phyloP scores from a whole-genome alignment of 148 eudicot genomes.

The Hydrangea macrophylla region DNA sequence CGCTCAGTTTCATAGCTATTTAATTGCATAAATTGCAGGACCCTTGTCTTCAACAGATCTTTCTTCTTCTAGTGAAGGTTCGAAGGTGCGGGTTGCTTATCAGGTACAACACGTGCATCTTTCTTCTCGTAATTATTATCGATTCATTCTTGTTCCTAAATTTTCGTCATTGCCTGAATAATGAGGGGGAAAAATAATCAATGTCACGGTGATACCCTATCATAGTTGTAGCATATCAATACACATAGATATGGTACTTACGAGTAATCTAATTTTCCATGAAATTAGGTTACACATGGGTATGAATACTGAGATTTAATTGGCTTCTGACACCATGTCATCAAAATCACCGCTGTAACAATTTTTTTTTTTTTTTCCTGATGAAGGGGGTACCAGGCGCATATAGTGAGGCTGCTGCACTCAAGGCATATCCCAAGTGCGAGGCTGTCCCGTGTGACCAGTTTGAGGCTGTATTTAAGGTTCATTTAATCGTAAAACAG shows the following conservation, averaged over 20 bases:
- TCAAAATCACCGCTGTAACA: no score
- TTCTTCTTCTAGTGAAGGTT: conserved; percentile 25
- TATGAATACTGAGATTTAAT: no score
- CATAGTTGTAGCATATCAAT: no score
- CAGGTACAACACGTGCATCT: conserved; percentile 35
- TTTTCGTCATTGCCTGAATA: no score
- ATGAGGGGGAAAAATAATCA: no score
- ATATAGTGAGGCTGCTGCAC: conserved; percentile 58
- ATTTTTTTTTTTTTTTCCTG: conserved; percentile 8
- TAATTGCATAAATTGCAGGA: conserved; percentile 28
- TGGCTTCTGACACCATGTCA: no score
- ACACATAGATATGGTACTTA: no score
- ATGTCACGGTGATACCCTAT: no score
- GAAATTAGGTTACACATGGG: no score
- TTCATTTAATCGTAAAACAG: conserved; percentile 8
- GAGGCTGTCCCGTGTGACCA: conserved; percentile 60
- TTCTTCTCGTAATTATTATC: background rate
- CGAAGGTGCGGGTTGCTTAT: conserved; percentile 50
- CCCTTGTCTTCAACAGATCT: conserved; percentile 39
- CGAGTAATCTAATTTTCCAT: no score
- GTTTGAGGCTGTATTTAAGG: conserved; percentile 59
- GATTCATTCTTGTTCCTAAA: conserved; percentile 5
- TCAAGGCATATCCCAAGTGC: conserved; percentile 50
- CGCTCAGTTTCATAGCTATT: conserved; percentile 1
- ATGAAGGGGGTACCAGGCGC: conserved; percentile 57